Conservation (phyloP, 2,329 filamentous ascomycete genomes). For the Neoarthrinium moseri region DNA sequence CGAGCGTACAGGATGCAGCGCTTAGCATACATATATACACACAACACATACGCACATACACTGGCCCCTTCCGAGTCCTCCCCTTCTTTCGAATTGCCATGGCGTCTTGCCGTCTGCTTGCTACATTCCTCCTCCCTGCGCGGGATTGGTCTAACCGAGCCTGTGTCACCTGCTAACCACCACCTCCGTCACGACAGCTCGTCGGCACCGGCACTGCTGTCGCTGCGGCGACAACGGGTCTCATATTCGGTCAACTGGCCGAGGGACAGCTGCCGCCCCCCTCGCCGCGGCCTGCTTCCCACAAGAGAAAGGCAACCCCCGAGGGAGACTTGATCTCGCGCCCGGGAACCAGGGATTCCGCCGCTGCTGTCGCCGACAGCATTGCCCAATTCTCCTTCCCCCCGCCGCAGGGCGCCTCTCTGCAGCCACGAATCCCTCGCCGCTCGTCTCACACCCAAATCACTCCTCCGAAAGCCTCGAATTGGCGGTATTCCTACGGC, state of each 20-base stretch:
- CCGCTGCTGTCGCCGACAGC: slow-evolving; percentile 26
- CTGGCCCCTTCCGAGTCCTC: not conserved
- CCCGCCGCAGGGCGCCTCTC: slow-evolving; percentile 16
- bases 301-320: slow-evolving; percentile 27
- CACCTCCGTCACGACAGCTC: slow-evolving; percentile 43
- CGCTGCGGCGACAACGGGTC: slow-evolving; percentile 57
- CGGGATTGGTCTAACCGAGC: not conserved
- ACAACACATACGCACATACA: no score
- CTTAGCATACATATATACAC: not conserved
- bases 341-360: slow-evolving; percentile 41
- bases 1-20: not conserved
- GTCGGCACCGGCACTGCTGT: slow-evolving; percentile 62
- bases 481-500: slow-evolving; percentile 38
- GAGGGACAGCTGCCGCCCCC: slow-evolving; percentile 34
- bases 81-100: not conserved
- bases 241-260: slow-evolving; percentile 56
- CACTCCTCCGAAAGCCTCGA: slow-evolving; percentile 36
- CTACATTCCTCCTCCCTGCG: not conserved
- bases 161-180: not conserved
- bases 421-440: slow-evolving; percentile 26
- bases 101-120: not conserved
- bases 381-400: slow-evolving; percentile 16
- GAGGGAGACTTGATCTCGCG: slow-evolving; percentile 35
- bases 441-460: slow-evolving; percentile 32
- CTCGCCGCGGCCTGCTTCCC: slow-evolving; percentile 26